Percentiles rank a stretch among this genome's conserved stretches.
Conservation (phyloP, 2,329 filamentous ascomycete genomes). For the Pleurostoma richardsiae region DNA sequence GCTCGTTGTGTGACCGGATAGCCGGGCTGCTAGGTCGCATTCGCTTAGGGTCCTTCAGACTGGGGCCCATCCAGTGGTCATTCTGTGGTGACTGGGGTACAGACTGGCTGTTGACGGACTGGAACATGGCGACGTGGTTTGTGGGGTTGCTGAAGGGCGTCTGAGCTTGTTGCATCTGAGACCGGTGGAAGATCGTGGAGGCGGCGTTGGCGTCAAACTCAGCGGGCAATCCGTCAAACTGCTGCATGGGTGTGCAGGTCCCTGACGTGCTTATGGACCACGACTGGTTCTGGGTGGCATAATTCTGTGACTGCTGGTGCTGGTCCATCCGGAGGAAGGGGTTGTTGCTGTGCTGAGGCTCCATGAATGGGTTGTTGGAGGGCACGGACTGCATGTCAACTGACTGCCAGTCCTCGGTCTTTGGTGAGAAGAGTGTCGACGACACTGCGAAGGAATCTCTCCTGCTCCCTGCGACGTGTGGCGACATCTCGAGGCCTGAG, state of each 20-base stretch:
- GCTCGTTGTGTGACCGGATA: conserved; percentile 70
- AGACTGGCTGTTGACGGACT: conserved; percentile 37
- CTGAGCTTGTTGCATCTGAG: conserved; percentile 45
- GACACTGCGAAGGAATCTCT: conserved; percentile 59
- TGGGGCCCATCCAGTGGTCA: conserved; percentile 45
- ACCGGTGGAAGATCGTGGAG: conserved; percentile 42
- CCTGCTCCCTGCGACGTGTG: conserved; percentile 56
- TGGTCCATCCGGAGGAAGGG: conserved; percentile 63
- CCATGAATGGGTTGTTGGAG: conserved; percentile 60
- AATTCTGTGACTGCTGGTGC: conserved; percentile 31
- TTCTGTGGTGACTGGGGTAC: conserved; percentile 54
- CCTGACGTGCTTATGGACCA: conserved; percentile 67
- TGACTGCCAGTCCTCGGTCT: conserved; percentile 59
- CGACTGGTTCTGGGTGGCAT: conserved; percentile 37
- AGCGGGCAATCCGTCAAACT: conserved; percentile 58
- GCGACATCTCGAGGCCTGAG: conserved; percentile 59
- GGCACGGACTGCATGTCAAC: conserved; percentile 61
- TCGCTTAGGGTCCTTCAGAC: conserved; percentile 49
- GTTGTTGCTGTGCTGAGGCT: conserved; percentile 50
- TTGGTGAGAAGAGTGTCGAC: conserved; percentile 57
- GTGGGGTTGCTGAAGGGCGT: conserved; percentile 50
- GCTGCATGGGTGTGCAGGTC: conserved; percentile 68
- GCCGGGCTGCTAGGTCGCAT: conserved; percentile 64
- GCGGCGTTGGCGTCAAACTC: conserved; percentile 48
- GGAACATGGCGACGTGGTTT: conserved; percentile 50